Evolutionary conservation across 768 basidiomycete species (phyloP).

Genomic region (Pleurotus djamor): DNA sequence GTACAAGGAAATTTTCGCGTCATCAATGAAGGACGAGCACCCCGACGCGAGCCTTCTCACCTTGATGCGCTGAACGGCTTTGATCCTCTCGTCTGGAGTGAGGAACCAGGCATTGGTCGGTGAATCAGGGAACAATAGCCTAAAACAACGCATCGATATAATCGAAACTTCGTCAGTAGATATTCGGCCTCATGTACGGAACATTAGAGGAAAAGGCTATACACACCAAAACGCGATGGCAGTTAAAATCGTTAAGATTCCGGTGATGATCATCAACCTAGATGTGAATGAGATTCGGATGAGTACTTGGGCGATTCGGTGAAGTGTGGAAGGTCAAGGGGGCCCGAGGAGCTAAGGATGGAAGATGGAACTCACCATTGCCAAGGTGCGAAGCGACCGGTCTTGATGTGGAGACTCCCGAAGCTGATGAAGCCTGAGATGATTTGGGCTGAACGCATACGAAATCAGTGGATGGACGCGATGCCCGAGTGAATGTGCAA

Average conservation of each 20-base stretch:
- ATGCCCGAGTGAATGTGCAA: not conserved
- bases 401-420: slow-evolving; percentile 61
- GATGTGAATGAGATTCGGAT: not conserved
- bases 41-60: slow-evolving; percentile 21
- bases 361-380: slow-evolving; percentile 50
- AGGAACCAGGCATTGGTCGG: slow-evolving; percentile 63
- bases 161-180: slow-evolving; percentile 9
- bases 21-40: no score
- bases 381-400: slow-evolving; percentile 61
- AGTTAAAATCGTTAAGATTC: slow-evolving; percentile 50
- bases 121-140: slow-evolving; percentile 60
- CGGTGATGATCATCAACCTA: slow-evolving; percentile 74
- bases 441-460: slow-evolving; percentile 51
- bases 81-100: slow-evolving; percentile 44
- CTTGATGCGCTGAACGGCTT: slow-evolving; percentile 55
- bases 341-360: not conserved
- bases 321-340: not conserved
- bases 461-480: not conserved
- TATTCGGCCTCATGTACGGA: no score
- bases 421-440: slow-evolving; percentile 69
- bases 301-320: no score
- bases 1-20: no score
- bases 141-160: slow-evolving; percentile 13
- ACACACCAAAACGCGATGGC: slow-evolving; percentile 55
- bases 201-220: not conserved